Evolutionary conservation across 164 flowering plant species (phyloP), one percentile per base, ranked within the genome.

Genomic region (Berberis thunbergii): DNA sequence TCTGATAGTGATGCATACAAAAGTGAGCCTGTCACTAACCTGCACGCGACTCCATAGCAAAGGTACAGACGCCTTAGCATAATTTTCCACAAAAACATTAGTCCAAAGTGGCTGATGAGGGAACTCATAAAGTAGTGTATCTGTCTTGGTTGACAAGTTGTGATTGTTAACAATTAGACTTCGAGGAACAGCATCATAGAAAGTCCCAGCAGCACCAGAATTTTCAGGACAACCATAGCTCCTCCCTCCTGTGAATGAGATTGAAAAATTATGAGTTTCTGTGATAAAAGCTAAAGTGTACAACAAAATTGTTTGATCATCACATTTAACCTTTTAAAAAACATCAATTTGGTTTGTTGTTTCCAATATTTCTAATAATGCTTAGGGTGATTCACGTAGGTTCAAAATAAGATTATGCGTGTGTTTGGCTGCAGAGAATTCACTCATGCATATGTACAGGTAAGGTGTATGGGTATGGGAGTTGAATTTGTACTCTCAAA

Each of bases 41-140:
- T 95, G 99, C n/a, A 91, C 92, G 72, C 99, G 97, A 75, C 97
- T 95, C 99, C 99, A 95, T 43, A 89, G 86, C 79, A 95, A 73
- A 54, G 97, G 99, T 75, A 88, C 96, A 64, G 84, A 71, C 49
- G 91, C 97, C 77, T 83, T 80, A 2, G 97, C 99, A 68, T 72
- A 67, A 75, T 95, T 80, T 73, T 73, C 75, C 50, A 95, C 78
- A 69, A 81, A 84, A 66, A 95, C 84, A 78, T 86, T 91, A 45
- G 99, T 89, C 94, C 87, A 86, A 10, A 86, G 86, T 41, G 97
- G 97, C 74, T 82, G 94, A 80, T 86, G 77, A 58, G 97, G 97
- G 57, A 95, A 95, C 67, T 86, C 97, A 61, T 88, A 70, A 65
- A 95, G 87, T 75, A 89, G 88, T 54, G 99, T 91, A 49, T 89